Percentiles rank a stretch among this genome's conserved stretches.
Conservation (phyloP, 768 basidiomycete genomes). For the Cystobasidium tubakii region DNA sequence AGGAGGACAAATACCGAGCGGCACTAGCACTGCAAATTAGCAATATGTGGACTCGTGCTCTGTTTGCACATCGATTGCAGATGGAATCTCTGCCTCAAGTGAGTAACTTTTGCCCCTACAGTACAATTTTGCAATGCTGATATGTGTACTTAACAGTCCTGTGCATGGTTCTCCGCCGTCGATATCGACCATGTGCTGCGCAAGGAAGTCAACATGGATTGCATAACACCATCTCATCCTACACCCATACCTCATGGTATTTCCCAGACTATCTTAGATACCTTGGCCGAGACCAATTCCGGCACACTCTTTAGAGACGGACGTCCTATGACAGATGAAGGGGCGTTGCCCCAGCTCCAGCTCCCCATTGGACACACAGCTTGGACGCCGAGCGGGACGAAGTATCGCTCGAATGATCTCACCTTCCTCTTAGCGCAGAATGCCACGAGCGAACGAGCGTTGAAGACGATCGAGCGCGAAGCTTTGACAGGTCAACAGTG, state of each 20-base stretch:
- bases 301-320: conserved; percentile 51
- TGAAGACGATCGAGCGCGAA: neutral
- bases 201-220: conserved; percentile 94
- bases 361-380: neutral
- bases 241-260: conserved; percentile 78
- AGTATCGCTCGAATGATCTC: conserved; percentile 14
- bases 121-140: too few species aligned
- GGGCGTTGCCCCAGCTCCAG: neutral
- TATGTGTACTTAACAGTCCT: conserved; percentile 39
- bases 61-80: conserved; percentile 86
- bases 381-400: neutral
- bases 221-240: conserved; percentile 87
- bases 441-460: neutral
- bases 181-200: conserved; percentile 84
- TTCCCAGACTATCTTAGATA: conserved; percentile 63
- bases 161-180: conserved; percentile 94
- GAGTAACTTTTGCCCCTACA: conserved; percentile 47
- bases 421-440: conserved; percentile 22
- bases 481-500: neutral
- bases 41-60: conserved; percentile 85
- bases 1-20: conserved; percentile 81
- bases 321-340: conserved; percentile 2
- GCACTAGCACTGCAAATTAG: conserved; percentile 89
- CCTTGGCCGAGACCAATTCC: conserved; percentile 64
- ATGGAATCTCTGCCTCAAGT: conserved; percentile 94